Percentiles rank a stretch among this genome's conserved stretches.
Evolutionary conservation across 1,284 basidiomycete species (phyloP).

Genomic region (Fomitopsis schrenkii): DNA sequence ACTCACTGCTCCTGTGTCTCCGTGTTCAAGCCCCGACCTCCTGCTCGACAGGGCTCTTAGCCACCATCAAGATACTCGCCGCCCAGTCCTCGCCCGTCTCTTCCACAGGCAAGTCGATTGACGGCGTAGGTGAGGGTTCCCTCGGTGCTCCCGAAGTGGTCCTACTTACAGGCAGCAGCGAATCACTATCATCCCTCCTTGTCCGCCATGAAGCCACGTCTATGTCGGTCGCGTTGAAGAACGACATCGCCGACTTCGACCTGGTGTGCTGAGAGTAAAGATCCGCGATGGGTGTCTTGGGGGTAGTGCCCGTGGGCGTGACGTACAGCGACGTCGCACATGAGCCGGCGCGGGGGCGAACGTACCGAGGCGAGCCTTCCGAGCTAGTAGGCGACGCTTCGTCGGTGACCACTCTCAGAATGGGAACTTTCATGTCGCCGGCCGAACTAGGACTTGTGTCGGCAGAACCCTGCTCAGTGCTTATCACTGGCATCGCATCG

Average conservation of each 20-base stretch:
- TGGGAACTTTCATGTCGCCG: neutral
- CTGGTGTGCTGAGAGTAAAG: conserved; percentile 27
- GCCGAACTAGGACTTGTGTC: neutral
- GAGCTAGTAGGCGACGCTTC: neutral
- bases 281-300: conserved; percentile 46
- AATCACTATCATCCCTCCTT: neutral
- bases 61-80: conserved; percentile 52
- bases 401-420: neutral
- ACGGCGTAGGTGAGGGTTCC: conserved; percentile 21
- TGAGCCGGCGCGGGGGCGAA: conserved; percentile 20
- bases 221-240: conserved; percentile 29
- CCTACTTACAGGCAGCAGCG: conserved; percentile 7
- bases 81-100: conserved; percentile 55
- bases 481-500: conserved; percentile 14
- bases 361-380: neutral
- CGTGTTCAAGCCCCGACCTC: neutral
- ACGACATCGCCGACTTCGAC: conserved; percentile 30
- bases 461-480: neutral
- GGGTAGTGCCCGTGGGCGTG: conserved; percentile 14
- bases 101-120: conserved; percentile 26
- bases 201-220: conserved; percentile 3
- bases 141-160: conserved; percentile 13
- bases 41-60: conserved; percentile 27
- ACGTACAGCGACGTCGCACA: conserved; percentile 24
- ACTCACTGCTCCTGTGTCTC: neutral